phyloP scores from a whole-genome alignment of 2,329 filamentous ascomycete species.

The Penicillium sp. region DNA sequence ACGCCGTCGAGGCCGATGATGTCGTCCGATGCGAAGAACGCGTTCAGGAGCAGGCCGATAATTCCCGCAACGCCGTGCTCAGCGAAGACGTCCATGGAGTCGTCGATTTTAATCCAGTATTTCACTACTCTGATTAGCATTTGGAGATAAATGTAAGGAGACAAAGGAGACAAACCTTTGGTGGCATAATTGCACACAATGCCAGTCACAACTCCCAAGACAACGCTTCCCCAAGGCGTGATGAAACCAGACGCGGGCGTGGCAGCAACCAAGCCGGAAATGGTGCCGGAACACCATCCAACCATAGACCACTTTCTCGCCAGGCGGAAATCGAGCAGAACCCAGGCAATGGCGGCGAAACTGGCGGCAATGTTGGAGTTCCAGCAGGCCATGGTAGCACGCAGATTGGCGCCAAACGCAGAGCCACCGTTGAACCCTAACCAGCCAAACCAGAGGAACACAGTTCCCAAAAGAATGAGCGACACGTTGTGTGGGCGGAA shows the following conservation, averaged over 20 bases:
- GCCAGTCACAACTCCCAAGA: conserved; percentile 59
- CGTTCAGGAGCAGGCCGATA: conserved; percentile 73
- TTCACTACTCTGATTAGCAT: conserved; percentile 48
- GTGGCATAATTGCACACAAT: conserved; percentile 79
- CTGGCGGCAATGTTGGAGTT: conserved; percentile 92
- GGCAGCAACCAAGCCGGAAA: conserved; percentile 82
- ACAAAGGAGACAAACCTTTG: conserved; percentile 62
- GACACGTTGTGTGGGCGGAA: conserved; percentile 99
- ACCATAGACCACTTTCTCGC: conserved; percentile 94
- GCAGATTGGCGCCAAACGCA: conserved; percentile 86
- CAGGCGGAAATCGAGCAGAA: conserved; percentile 89
- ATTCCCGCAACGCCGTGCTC: conserved; percentile 84
- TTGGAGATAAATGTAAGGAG: not conserved
- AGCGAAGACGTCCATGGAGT: conserved; percentile 86
- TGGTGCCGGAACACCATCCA: conserved; percentile 85
- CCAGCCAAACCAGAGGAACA: conserved; percentile 98
- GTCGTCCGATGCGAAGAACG: conserved; percentile 70
- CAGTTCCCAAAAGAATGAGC: conserved; percentile 89
- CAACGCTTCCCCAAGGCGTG: conserved; percentile 60
- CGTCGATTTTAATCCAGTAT: conserved; percentile 75
- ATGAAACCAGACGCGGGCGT: conserved; percentile 81
- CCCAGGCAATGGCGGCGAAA: conserved; percentile 91
- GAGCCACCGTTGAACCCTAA: conserved; percentile 98
- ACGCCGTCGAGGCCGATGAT: conserved; percentile 71
- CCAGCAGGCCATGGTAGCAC: conserved; percentile 96